phyloP scores from a whole-genome alignment of 768 basidiomycete genomes.

The Dioszegia aurantiaca region DNA sequence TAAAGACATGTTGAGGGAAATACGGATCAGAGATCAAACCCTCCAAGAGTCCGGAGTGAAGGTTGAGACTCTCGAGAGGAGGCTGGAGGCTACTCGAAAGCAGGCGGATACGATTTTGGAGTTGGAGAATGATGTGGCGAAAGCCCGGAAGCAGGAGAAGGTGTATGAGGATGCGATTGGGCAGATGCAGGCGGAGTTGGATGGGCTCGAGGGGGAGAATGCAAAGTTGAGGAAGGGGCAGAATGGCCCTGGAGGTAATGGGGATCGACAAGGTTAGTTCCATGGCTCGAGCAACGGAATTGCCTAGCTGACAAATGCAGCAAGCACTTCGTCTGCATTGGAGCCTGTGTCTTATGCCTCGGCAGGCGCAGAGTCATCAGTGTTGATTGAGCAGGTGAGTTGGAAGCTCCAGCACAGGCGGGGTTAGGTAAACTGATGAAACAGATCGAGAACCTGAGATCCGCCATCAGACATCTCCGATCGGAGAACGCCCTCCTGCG shows the following conservation, averaged over 20 bases:
- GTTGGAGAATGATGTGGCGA: constrained; percentile 74
- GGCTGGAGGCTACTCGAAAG: constrained; percentile 85
- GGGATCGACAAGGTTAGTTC: constrained; percentile 64
- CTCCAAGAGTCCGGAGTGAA: constrained; percentile 87
- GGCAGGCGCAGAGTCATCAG: constrained; percentile 78
- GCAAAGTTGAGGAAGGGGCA: constrained; percentile 66
- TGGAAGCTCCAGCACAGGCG: neutral
- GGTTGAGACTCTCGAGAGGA: constrained; percentile 90
- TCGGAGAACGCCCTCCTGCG: constrained; percentile 90
- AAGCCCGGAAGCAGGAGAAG: constrained; percentile 80
- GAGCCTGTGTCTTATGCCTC: constrained; percentile 15
- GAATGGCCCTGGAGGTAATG: constrained; percentile 26
- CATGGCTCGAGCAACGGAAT: neutral
- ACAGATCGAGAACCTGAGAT: constrained; percentile 82
- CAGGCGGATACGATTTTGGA: constrained; percentile 78
- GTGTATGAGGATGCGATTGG: constrained; percentile 92
- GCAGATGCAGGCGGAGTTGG: constrained; percentile 83
- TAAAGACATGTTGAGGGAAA: constrained; percentile 74
- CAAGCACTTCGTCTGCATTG: constrained; percentile 56
- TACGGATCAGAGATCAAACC: constrained; percentile 75
- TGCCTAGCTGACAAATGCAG: constrained; percentile 52
- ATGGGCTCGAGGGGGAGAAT: constrained; percentile 82
- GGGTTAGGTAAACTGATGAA: constrained; percentile 15
- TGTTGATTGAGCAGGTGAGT: constrained; percentile 79
- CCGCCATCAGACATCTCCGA: constrained; percentile 86